Base-by-base conservation (phyloP, 306 rosid genomes). In the Arachis stenosperma region DNA sequence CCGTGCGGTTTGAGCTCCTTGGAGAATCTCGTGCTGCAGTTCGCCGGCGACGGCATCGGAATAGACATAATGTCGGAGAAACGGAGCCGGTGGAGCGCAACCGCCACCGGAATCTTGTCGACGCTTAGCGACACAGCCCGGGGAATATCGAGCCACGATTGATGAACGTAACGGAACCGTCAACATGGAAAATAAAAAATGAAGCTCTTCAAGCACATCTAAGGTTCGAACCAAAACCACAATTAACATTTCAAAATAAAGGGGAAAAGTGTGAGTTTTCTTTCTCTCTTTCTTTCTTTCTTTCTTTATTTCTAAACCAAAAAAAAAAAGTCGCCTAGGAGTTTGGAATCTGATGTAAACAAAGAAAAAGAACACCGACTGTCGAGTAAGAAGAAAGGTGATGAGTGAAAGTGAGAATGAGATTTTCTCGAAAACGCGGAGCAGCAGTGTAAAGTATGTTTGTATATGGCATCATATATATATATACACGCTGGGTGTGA, bases 61-160 rank as follows among this genome's bases (percentile, higher is more conserved):
- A 91, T 61, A 2, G 90, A 75, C 50, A 86, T 13, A 9, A 83
- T 81, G 52, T 86, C 83, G 6, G 89, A 59, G 43, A 86, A 40
- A 2, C 89, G 53, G 5, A 88, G 84, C 76, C 86, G 84, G 2
- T 82, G 75, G 3, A 88, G 90, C 44, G 79, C 92, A 0, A 89
- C 81, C 10, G 91, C 90, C 65, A 88, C 88, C 15, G 96, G 95
- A 77, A 86, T 85, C 33, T 59, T 78, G 70, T 83, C 91, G 2
- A 91, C 87, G 81, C 73, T 78, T 71, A 93, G 79, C 12, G 98
- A 97, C 63, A 82, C 86, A 2, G 97, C 97, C 50, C 72, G 84
- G 9, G 98, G 98, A 58, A 89, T 63, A 74, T 89, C 7, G 70
- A 77, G 78, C 65, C 60, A 44, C 67, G 68, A 51, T 64, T 69